Conservation (phyloP, 129 eudicot genomes). For the Tanacetum coccineum region DNA sequence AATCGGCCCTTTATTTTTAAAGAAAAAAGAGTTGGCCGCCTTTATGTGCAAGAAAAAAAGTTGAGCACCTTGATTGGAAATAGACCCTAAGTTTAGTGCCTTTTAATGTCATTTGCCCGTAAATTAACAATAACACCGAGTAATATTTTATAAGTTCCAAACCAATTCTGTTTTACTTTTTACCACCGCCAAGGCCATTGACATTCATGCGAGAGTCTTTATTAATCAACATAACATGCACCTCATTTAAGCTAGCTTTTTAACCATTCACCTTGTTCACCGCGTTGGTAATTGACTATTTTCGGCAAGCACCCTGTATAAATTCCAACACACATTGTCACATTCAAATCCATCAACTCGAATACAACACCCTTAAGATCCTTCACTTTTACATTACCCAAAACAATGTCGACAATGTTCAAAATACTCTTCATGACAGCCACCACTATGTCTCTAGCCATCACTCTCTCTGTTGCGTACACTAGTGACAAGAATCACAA, state of each 20-base stretch:
- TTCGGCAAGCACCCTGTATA: background rate
- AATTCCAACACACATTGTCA: background rate
- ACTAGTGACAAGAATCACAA: background rate
- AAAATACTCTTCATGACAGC: slow-evolving; percentile 32
- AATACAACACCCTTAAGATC: background rate
- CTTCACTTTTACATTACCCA: background rate
- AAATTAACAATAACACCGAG: no score
- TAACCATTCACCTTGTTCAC: slow-evolving; percentile 4
- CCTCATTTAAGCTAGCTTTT: background rate
- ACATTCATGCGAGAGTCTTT: background rate
- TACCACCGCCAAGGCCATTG: slow-evolving; percentile 17
- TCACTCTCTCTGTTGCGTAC: slow-evolving; percentile 29
- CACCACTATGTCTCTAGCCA: slow-evolving; percentile 36
- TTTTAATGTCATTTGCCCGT: no score
- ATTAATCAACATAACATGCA: slow-evolving; percentile 23
- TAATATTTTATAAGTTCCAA: no score
- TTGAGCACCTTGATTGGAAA: no score
- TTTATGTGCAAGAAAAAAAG: no score
- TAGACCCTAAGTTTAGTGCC: no score
- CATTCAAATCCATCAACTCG: background rate
- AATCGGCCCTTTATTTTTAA: no score
- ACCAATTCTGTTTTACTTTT: no score
- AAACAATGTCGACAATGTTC: slow-evolving; percentile 23
- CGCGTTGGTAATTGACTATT: slow-evolving; percentile 15
- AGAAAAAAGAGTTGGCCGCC: no score